phyloP scores from a whole-genome alignment of 768 basidiomycete genomes.

The Russula sp. region DNA sequence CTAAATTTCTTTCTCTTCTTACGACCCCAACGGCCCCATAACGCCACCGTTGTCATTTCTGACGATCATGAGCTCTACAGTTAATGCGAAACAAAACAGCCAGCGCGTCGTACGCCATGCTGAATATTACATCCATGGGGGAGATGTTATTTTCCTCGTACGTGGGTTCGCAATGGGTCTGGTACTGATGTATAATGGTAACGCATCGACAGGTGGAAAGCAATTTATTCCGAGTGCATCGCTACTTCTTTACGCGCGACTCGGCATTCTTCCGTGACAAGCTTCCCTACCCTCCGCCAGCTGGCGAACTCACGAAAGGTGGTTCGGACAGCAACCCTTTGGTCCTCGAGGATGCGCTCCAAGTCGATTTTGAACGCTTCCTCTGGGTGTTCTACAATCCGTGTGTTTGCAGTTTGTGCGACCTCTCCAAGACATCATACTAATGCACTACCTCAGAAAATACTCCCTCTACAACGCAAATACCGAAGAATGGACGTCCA shows the following conservation, averaged over 20 bases:
- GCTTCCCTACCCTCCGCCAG: constrained; percentile 25
- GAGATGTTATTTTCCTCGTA: constrained; percentile 26
- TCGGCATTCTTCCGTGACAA: constrained; percentile 33
- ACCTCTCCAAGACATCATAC: not conserved
- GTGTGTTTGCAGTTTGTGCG: constrained; percentile 34
- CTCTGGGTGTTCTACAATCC: constrained; percentile 60
- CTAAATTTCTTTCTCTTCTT: not conserved
- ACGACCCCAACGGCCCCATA: constrained; percentile 6
- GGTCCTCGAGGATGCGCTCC: constrained; percentile 38
- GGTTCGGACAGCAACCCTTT: constrained; percentile 28
- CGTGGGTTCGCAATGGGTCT: constrained; percentile 1
- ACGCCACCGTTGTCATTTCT: not conserved
- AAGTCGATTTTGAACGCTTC: constrained; percentile 48
- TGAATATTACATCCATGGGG: constrained; percentile 25
- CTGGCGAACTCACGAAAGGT: constrained; percentile 26
- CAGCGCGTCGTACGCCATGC: constrained; percentile 28
- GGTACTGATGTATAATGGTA: not conserved
- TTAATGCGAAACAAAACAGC: not conserved
- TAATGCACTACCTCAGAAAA: constrained; percentile 33
- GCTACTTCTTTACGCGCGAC: constrained; percentile 59
- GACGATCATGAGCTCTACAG: constrained; percentile 15
- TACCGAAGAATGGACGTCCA: constrained; percentile 46
- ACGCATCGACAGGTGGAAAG: constrained; percentile 45
- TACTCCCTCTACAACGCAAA: constrained; percentile 52
- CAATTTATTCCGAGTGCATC: constrained; percentile 51